Evolutionary conservation across 441 rosid species (phyloP).

Genomic region (Eruca vesicaria): DNA sequence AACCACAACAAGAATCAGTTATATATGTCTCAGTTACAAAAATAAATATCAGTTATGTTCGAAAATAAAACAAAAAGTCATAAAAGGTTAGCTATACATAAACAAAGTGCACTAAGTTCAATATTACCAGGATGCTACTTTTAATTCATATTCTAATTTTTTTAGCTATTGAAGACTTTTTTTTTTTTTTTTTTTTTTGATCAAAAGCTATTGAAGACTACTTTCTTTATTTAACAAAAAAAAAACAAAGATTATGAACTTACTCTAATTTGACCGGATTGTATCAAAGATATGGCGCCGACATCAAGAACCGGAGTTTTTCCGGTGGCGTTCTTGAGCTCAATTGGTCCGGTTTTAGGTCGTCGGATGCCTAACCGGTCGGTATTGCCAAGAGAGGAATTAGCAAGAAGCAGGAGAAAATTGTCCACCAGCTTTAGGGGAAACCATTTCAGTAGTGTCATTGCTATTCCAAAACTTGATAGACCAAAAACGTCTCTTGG

Average conservation of each 20-base stretch:
- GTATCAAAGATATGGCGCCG: slow-evolving; percentile 71
- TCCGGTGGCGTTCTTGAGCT: slow-evolving; percentile 81
- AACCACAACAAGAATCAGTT: slow-evolving; percentile 6
- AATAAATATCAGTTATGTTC: neutral
- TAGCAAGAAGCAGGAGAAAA: slow-evolving; percentile 54
- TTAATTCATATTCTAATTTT: neutral
- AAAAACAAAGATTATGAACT: neutral
- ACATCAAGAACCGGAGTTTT: slow-evolving; percentile 93
- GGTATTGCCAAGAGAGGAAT: slow-evolving; percentile 61
- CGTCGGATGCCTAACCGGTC: slow-evolving; percentile 75
- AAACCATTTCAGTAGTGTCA: slow-evolving; percentile 77
- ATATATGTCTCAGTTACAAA: too few species aligned
- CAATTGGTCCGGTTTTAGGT: slow-evolving; percentile 88
- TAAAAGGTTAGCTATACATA: neutral
- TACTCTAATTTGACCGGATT: slow-evolving; percentile 74
- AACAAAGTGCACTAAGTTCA: neutral
- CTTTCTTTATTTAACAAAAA: neutral
- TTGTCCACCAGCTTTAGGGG: slow-evolving; percentile 74
- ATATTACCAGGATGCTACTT: neutral
- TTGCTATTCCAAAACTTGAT: slow-evolving; percentile 84
- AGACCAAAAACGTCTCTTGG: slow-evolving; percentile 86
- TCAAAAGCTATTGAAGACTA: neutral
- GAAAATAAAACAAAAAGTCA: neutral
- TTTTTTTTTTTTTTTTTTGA: neutral
- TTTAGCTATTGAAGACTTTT: neutral